Evolutionary conservation across 192 early-diverging fungal species (phyloP).

Genomic region (Lunasporangiospora selenospora): DNA sequence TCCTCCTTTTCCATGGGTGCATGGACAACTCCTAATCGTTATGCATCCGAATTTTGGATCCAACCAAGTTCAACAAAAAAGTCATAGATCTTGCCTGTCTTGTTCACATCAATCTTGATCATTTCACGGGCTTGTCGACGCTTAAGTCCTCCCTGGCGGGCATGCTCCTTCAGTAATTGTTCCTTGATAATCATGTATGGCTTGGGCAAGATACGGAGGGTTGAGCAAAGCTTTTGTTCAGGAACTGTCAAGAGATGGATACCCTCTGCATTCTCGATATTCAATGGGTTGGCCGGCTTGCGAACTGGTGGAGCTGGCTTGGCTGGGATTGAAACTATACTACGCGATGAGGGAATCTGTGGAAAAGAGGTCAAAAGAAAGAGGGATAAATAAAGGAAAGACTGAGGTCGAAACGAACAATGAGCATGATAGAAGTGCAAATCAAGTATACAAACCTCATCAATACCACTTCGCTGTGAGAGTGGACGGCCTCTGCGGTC

Average conservation of each 20-base stretch:
- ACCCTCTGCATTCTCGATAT: constrained; percentile 85
- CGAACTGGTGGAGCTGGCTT: constrained; percentile 30
- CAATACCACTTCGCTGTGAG: constrained; percentile 20
- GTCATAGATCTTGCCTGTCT: constrained; percentile 86
- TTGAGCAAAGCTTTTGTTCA: constrained; percentile 85
- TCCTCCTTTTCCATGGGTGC: no score
- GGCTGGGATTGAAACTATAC: constrained; percentile 7
- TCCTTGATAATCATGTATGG: constrained; percentile 96
- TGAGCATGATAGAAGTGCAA: not conserved
- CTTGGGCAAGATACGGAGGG: constrained; percentile 83
- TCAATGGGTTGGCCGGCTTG: constrained; percentile 67
- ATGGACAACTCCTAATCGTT: no score
- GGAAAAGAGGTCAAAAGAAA: not conserved
- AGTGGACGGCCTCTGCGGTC: constrained; percentile 30
- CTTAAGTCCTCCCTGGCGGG: constrained; percentile 72
- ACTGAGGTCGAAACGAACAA: no score
- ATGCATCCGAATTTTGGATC: constrained; percentile 68
- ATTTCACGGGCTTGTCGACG: constrained; percentile 82
- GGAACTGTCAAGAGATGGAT: constrained; percentile 81
- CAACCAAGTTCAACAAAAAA: constrained; percentile 95
- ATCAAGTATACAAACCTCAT: constrained; percentile 18
- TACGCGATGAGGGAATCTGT: constrained; percentile 39
- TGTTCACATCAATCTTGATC: constrained; percentile 94
- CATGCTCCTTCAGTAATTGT: constrained; percentile 85
- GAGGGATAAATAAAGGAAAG: not conserved